phyloP scores from a whole-genome alignment of 2,329 filamentous ascomycete species.

The Hymenoscyphus salicellus region DNA sequence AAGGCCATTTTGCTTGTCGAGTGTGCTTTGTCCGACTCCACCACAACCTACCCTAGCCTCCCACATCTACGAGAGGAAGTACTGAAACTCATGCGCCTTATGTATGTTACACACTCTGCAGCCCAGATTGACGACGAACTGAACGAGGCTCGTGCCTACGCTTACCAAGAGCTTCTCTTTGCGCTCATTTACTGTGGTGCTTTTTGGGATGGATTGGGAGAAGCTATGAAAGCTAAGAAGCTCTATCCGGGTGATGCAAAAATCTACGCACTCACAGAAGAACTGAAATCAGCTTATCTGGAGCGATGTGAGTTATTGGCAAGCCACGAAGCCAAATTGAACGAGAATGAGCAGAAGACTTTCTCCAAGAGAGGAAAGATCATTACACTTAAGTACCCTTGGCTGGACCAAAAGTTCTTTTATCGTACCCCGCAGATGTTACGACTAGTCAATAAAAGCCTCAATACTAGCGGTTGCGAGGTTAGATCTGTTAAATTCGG shows the following conservation, averaged over 20 bases:
- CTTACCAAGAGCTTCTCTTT: slow-evolving; percentile 22
- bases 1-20: slow-evolving; percentile 25
- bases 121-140: slow-evolving; percentile 22
- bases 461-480: slow-evolving; percentile 13
- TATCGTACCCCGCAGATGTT: slow-evolving; percentile 22
- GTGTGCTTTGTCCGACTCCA: slow-evolving; percentile 14
- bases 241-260: slow-evolving; percentile 21
- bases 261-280: slow-evolving; percentile 11
- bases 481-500: slow-evolving; percentile 24
- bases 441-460: slow-evolving; percentile 20
- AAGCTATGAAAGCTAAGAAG: slow-evolving; percentile 21
- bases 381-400: slow-evolving; percentile 30
- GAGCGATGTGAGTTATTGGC: slow-evolving; percentile 10
- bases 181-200: slow-evolving; percentile 21
- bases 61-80: slow-evolving; percentile 13
- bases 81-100: background rate
- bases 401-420: slow-evolving; percentile 26
- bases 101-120: background rate
- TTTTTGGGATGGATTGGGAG: slow-evolving; percentile 27
- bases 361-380: slow-evolving; percentile 22
- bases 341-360: background rate
- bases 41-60: background rate
- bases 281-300: slow-evolving; percentile 14
- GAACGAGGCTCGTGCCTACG: slow-evolving; percentile 7
- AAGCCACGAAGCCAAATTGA: background rate